Percentiles rank a stretch among this genome's conserved stretches.
phyloP scores from a whole-genome alignment of 495 filamentous ascomycete species.

The Neurospora cerealis region DNA sequence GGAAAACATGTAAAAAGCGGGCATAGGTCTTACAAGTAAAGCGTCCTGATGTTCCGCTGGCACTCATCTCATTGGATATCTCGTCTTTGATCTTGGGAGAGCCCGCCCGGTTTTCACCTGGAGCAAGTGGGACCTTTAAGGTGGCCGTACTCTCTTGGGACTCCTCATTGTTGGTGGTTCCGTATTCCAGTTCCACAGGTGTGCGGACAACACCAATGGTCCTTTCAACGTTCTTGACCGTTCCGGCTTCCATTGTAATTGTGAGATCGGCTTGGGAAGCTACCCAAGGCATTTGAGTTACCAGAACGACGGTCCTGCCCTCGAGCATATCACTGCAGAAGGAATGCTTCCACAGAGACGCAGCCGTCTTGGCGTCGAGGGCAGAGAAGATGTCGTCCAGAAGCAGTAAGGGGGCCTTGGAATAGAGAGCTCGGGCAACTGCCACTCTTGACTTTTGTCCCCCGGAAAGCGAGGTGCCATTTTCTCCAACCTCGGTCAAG shows the following conservation, averaged over 20 bases:
- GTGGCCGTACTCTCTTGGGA: constrained; percentile 14
- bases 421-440: constrained; percentile 61
- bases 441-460: constrained; percentile 63
- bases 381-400: constrained; percentile 66
- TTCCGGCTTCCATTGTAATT: constrained; percentile 33
- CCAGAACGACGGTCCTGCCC: constrained; percentile 26
- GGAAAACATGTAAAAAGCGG: neutral
- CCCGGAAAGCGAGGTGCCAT: constrained; percentile 58
- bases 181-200: constrained; percentile 13
- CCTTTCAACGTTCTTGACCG: constrained; percentile 21
- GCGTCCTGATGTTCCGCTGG: constrained; percentile 22
- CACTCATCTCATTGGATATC: constrained; percentile 12
- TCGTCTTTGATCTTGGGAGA: constrained; percentile 1
- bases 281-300: constrained; percentile 35
- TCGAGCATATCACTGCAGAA: constrained; percentile 41
- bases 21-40: constrained; percentile 19
- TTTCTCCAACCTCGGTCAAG: constrained; percentile 56
- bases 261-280: constrained; percentile 36
- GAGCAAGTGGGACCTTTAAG: constrained; percentile 11
- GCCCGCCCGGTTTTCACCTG: constrained; percentile 4
- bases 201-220: constrained; percentile 27
- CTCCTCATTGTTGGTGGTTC: neutral
- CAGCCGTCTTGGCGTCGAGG: constrained; percentile 41
- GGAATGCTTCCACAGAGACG: constrained; percentile 37
- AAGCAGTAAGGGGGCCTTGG: constrained; percentile 49